Evolutionary conservation across 805 yeast genomes (phyloP), one percentile per base, ranked within the genome.

Genomic region (Barnettozyma siamensis): DNA sequence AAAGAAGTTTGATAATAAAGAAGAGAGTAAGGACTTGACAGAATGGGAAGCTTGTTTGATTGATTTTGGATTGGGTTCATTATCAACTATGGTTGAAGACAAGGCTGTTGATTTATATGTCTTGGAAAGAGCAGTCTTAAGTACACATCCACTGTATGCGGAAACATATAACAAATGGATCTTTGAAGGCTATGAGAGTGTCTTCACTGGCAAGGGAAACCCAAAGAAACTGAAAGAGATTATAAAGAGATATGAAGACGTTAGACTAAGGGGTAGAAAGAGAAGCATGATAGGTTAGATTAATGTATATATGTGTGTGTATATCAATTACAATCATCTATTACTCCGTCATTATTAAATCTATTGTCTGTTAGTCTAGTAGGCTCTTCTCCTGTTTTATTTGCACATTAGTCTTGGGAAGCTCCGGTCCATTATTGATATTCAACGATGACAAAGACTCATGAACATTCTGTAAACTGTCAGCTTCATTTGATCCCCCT

Each of bases 91-190:
- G 46, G 74, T 84, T 0, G 99, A 93, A 54, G 98, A 91, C 55
- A 88, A 87, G 61, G 98, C 98, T 3, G 99, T 93, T n/a, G 99
- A 93, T 60, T 62, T 93, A 44, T 93, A 93, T 54, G 98, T 93
- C 10, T 64, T 93, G 45, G 99, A 93, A 62, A 69, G 98, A 53
- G 98, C 99, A 0, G 73, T 93, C 16, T 65, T 78, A 24, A 86
- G 96, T 50, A 93, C 99, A 1, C 99, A 93, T 62, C 91, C 98
- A 0, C 70, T 72, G 6, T 75, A 74, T 54, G 71, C 95, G 2
- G 72, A 70, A 2, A 53, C 59, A 33, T 88, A 88, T 58, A 80
- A 76, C 51, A 59, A 64, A 32, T 81, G 91, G 88, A 54, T 88
- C 6, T 63, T 89, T 46, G 72, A 78, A 41, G 96, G 96, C 0